phyloP scores from a whole-genome alignment of 345 rosid species.

The Gossypium turneri region DNA sequence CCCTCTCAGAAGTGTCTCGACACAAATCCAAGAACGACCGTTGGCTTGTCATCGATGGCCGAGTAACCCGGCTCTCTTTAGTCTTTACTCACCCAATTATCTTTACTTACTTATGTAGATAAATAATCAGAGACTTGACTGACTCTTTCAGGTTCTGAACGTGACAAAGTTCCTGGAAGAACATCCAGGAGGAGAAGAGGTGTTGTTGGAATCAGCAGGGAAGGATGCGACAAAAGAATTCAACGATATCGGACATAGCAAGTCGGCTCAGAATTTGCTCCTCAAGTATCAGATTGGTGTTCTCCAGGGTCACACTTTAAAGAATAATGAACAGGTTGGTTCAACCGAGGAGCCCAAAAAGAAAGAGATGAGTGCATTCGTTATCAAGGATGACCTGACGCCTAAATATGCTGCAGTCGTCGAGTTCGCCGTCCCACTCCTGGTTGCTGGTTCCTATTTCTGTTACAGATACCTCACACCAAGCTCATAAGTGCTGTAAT shows the following conservation, averaged over 20 bases:
- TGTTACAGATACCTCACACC: slow-evolving; percentile 30
- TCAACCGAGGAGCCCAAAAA: slow-evolving; percentile 20
- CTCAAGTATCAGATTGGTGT: slow-evolving; percentile 48
- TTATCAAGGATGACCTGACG: slow-evolving; percentile 30
- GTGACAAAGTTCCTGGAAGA: slow-evolving; percentile 52
- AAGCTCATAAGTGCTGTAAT: slow-evolving; percentile 6
- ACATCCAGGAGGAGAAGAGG: slow-evolving; percentile 69
- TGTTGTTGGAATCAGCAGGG: slow-evolving; percentile 50
- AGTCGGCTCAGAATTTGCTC: slow-evolving; percentile 38
- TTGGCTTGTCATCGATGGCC: slow-evolving; percentile 37
- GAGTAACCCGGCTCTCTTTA: neutral
- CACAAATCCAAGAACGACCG: slow-evolving; percentile 51
- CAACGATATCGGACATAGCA: slow-evolving; percentile 54
- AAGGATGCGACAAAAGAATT: slow-evolving; percentile 52
- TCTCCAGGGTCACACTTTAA: slow-evolving; percentile 30
- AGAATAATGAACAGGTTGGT: slow-evolving; percentile 18
- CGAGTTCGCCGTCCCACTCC: slow-evolving; percentile 40
- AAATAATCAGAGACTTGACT: neutral
- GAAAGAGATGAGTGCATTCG: slow-evolving; percentile 45
- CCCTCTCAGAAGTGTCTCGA: slow-evolving; percentile 41
- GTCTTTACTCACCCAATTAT: neutral
- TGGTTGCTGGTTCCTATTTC: slow-evolving; percentile 46
- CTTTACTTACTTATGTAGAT: neutral
- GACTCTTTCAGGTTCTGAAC: slow-evolving; percentile 34
- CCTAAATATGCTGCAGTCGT: slow-evolving; percentile 26